These are phyloP conservation scores for Colletotrichum tabaci DNA, from an alignment of 2,329 filamentous ascomycete genomes.

Conservation along the genomic window DNA sequence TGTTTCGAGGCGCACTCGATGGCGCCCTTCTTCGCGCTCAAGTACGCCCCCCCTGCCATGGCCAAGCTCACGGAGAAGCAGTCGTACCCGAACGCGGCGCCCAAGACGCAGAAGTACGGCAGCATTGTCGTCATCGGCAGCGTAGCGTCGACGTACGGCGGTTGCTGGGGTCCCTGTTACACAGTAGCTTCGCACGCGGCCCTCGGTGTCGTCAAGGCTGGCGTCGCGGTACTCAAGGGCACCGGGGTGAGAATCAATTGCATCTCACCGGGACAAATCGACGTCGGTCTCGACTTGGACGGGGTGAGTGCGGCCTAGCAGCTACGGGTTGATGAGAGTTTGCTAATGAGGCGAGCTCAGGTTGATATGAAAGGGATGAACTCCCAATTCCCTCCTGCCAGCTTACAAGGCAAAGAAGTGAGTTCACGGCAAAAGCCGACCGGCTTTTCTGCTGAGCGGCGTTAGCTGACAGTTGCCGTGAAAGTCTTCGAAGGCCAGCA, in stretches of 20 bases:
- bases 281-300: constrained; percentile 59
- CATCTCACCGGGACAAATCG: constrained; percentile 58
- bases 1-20: constrained; percentile 74
- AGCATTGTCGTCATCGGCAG: constrained; percentile 74
- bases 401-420: constrained; percentile 64
- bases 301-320: constrained; percentile 49
- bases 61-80: constrained; percentile 68
- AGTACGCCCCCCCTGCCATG: constrained; percentile 76
- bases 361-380: constrained; percentile 66
- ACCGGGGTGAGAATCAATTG: constrained; percentile 73
- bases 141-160: constrained; percentile 70
- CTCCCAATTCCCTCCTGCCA: constrained; percentile 69
- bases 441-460: background rate
- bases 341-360: constrained; percentile 44
- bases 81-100: constrained; percentile 73
- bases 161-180: constrained; percentile 73
- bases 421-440: constrained; percentile 10
- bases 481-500: constrained; percentile 62
- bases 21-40: constrained; percentile 75
- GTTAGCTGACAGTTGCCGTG: background rate
- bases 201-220: constrained; percentile 71
- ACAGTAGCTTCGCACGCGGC: constrained; percentile 74
- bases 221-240: constrained; percentile 70
- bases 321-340: too few relatives aligned
- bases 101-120: constrained; percentile 73